Evolutionary conservation across 192 early-diverging fungal species (phyloP), one percentile per base, ranked within the genome.

Genomic region (Chytriomyces confervae): DNA sequence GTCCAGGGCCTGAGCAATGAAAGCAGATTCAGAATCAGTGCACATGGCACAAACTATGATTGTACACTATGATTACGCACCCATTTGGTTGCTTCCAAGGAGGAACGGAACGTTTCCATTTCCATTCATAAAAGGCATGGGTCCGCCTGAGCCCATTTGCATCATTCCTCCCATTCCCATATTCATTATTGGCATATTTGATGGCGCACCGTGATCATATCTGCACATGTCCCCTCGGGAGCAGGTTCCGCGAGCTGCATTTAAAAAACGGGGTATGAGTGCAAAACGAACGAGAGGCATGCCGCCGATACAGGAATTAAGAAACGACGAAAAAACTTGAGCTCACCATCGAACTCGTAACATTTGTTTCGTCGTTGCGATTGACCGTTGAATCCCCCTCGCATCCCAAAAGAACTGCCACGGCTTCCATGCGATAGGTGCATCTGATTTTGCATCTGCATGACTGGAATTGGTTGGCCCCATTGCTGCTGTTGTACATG

Each of bases 151-250:
- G 13, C 53, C 53, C 13, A 13, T 20, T 36, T 36, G 36, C 36
- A 11, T 11, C 18, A 18, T 29, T 13, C 27, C 69, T 48, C 6
- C 66, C 78, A 74, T 85, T 77, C 16, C 67, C 66, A 67, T 67
- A 36, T 36, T 36, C 36, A 10, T 63, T 62, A 10, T 65, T 53
- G n/a, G 84, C 49, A 92, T 94, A 69, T 86, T 83, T 78, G 92
- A 89, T 23, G 84, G 82, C 5, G 91, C 36, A 36, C 36, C 89
- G 73, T 95, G 94, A 81, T 93, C 92, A 77, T 86, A 95, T 0
- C 89, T 91, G 69, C 94, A 95, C 61, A 87, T 77, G 48, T 94
- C 90, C n/a, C 94, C 94, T 61, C 93, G 89, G 76, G 93, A 84
- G 77, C 94, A 95, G 66, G 85, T 91, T 45, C 94, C 94, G 70